A percentile compares a stretch with the other conserved stretches of the same genome.
Evolutionary conservation across 768 basidiomycete species (phyloP).

Genomic region (Termitomyces sp.): DNA sequence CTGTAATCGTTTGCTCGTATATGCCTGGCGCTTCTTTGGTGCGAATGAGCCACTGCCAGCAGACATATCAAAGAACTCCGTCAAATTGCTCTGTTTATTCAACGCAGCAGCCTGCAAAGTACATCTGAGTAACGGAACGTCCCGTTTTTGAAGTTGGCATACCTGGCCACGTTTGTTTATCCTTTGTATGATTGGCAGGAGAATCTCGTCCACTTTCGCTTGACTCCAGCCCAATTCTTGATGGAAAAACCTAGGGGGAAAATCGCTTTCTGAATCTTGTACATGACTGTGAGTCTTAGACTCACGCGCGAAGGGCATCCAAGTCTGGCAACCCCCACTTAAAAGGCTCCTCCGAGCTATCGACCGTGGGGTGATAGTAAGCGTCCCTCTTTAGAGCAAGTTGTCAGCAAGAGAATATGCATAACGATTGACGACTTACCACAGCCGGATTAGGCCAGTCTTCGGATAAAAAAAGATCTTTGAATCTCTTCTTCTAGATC

Average conservation of each 20-base stretch:
- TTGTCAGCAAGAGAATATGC: constrained; percentile 1
- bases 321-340: constrained; percentile 98
- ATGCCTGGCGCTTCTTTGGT: constrained; percentile 78
- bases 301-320: constrained; percentile 79
- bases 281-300: constrained; percentile 19
- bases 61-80: constrained; percentile 70
- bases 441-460: constrained; percentile 96
- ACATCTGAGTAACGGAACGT: constrained; percentile 1
- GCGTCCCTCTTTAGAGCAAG: constrained; percentile 66
- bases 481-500: constrained; percentile 84
- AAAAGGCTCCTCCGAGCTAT: constrained; percentile 89
- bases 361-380: constrained; percentile 89
- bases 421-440: constrained; percentile 41
- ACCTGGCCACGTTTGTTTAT: constrained; percentile 83
- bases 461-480: constrained; percentile 69
- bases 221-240: constrained; percentile 82
- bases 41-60: constrained; percentile 67
- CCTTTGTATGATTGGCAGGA: constrained; percentile 90
- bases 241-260: constrained; percentile 53
- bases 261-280: not conserved
- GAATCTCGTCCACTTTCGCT: constrained; percentile 81
- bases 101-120: constrained; percentile 48
- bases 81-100: constrained; percentile 77
- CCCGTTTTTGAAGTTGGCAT: not conserved
- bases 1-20: constrained; percentile 83